Conservation (phyloP, 1,284 basidiomycete species). For the Ganoderma sp. region DNA sequence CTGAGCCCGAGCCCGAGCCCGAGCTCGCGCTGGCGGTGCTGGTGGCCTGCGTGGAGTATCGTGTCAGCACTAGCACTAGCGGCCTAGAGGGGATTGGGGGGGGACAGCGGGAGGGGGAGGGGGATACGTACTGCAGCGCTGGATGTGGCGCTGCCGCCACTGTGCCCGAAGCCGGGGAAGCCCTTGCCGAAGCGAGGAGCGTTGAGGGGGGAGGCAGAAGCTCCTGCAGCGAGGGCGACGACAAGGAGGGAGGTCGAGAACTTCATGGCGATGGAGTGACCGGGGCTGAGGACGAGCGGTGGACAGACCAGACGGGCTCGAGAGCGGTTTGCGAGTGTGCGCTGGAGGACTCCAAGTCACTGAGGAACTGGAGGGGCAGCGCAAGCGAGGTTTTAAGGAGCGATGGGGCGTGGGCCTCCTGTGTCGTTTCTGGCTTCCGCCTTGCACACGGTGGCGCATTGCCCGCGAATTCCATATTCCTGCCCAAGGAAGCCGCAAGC, state of each 20-base stretch:
- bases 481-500: neutral
- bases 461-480: neutral
- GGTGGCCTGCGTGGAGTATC: slow-evolving; percentile 12
- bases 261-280: slow-evolving; percentile 32
- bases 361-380: neutral
- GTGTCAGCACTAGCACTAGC: neutral
- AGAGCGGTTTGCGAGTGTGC: slow-evolving; percentile 2
- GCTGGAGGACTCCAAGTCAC: slow-evolving; percentile 31
- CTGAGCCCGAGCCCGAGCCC: slow-evolving; percentile 16
- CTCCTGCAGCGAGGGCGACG: slow-evolving; percentile 43
- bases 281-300: neutral
- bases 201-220: slow-evolving; percentile 45
- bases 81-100: no score
- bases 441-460: neutral
- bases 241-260: slow-evolving; percentile 24
- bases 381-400: neutral
- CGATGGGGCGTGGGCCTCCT: neutral
- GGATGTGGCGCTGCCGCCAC: slow-evolving; percentile 41
- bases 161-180: slow-evolving; percentile 38
- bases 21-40: slow-evolving; percentile 6
- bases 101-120: no score
- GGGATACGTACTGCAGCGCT: slow-evolving; percentile 36
- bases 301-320: slow-evolving; percentile 10
- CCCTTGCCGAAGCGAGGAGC: slow-evolving; percentile 42
- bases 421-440: neutral